Conservation (phyloP, 108 stramenopile species). For the Mayamaea pseudoterrestris region DNA sequence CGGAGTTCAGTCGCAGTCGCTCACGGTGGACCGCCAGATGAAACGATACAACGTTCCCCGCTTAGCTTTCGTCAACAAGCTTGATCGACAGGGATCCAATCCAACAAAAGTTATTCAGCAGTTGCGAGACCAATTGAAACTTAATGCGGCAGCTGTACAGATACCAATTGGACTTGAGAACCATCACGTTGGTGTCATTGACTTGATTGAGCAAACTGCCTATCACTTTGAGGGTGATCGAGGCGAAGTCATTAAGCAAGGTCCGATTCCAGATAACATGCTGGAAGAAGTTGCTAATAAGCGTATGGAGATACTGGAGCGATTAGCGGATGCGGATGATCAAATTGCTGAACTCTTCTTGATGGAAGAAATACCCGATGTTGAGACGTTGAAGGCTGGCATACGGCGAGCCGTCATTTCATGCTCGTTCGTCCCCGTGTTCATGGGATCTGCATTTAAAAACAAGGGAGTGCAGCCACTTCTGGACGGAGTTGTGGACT, state of each 20-base stretch:
- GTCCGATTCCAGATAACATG: constrained; percentile 76
- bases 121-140: constrained; percentile 74
- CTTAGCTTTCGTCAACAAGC: constrained; percentile 98
- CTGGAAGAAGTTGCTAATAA: constrained; percentile 64
- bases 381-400: constrained; percentile 70
- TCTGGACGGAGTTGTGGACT: constrained; percentile 94
- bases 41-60: constrained; percentile 98
- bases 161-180: constrained; percentile 94
- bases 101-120: constrained; percentile 84
- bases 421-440: constrained; percentile 90
- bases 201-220: constrained; percentile 68
- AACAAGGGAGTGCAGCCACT: constrained; percentile 98
- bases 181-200: constrained; percentile 87
- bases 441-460: constrained; percentile 99
- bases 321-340: constrained; percentile 93
- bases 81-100: constrained; percentile 94
- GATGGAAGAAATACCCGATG: constrained; percentile 87
- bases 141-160: constrained; percentile 95
- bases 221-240: constrained; percentile 83
- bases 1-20: constrained; percentile 95
- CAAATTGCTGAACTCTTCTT: constrained; percentile 95
- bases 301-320: constrained; percentile 80
- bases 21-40: constrained; percentile 99
- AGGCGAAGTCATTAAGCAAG: constrained; percentile 72
- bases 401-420: constrained; percentile 82